These are phyloP conservation scores for Fusarium sp. DNA, from an alignment of 2,329 filamentous ascomycete species.

Conservation along the genomic window DNA sequence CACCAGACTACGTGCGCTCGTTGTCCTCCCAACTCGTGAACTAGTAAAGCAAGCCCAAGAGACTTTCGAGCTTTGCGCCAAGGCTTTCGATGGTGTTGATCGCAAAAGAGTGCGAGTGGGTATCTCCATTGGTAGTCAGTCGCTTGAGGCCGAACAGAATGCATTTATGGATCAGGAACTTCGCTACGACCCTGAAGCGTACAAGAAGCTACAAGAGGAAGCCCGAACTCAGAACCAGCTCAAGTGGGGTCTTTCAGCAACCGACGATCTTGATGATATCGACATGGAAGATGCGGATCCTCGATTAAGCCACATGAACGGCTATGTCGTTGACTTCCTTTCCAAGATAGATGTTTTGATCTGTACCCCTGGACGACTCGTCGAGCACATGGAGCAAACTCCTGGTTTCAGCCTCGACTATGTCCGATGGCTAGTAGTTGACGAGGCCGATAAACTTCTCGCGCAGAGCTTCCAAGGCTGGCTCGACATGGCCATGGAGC, in stretches of 20 bases:
- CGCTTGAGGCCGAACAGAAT: slow-evolving; percentile 74
- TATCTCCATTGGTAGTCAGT: slow-evolving; percentile 84
- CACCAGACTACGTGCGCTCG: slow-evolving; percentile 79
- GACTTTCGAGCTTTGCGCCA: slow-evolving; percentile 79
- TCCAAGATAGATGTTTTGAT: slow-evolving; percentile 90
- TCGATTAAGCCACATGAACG: slow-evolving; percentile 53
- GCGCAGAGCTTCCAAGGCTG: slow-evolving; percentile 95
- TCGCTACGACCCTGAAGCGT: slow-evolving; percentile 74
- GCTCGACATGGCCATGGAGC: slow-evolving; percentile 78
- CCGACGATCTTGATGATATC: slow-evolving; percentile 36
- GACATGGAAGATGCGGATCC: slow-evolving; percentile 45
- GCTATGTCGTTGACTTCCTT: slow-evolving; percentile 71
- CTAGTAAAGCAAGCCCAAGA: slow-evolving; percentile 88
- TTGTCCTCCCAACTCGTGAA: slow-evolving; percentile 92
- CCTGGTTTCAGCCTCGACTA: slow-evolving; percentile 82
- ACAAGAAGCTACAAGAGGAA: slow-evolving; percentile 48
- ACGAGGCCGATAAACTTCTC: slow-evolving; percentile 92
- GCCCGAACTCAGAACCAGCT: slow-evolving; percentile 11
- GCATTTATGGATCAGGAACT: slow-evolving; percentile 60
- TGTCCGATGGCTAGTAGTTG: slow-evolving; percentile 89
- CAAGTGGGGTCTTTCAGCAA: slow-evolving; percentile 16
- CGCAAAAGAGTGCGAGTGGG: slow-evolving; percentile 81
- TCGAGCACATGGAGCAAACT: slow-evolving; percentile 90
- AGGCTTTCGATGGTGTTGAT: slow-evolving; percentile 66
- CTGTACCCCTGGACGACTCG: slow-evolving; percentile 90